These are phyloP conservation scores for Hymenoscyphus infarciens DNA, from an alignment of 2,329 filamentous ascomycete species.

Conservation along the genomic window DNA sequence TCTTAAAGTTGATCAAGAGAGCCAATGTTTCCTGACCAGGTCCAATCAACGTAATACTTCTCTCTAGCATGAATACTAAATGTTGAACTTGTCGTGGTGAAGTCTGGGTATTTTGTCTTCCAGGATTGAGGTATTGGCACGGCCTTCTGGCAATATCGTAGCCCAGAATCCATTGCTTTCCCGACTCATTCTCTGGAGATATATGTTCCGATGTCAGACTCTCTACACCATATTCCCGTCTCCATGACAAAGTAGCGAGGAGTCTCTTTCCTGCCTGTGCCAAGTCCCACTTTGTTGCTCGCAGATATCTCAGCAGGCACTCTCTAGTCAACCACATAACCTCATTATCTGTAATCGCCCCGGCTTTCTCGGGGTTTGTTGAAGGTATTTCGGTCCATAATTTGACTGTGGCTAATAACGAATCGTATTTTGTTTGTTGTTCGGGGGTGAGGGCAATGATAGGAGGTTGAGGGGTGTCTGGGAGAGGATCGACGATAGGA, in stretches of 20 bases:
- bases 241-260: conserved; percentile 78
- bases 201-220: conserved; percentile 79
- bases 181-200: conserved; percentile 90
- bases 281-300: conserved; percentile 86
- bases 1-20: conserved; percentile 88
- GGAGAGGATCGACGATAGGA: conserved; percentile 31
- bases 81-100: conserved; percentile 87
- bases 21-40: conserved; percentile 82
- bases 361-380: conserved; percentile 50
- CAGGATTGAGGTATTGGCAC: conserved; percentile 86
- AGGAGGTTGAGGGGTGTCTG: conserved; percentile 39
- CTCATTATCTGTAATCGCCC: conserved; percentile 73
- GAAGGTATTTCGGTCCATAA: conserved; percentile 68
- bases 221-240: conserved; percentile 81
- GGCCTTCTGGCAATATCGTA: conserved; percentile 84
- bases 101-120: conserved; percentile 86
- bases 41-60: conserved; percentile 81
- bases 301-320: conserved; percentile 87
- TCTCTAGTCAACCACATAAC: conserved; percentile 88
- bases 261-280: conserved; percentile 75
- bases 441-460: conserved; percentile 65
- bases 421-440: conserved; percentile 77
- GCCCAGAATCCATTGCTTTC: conserved; percentile 87
- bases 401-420: conserved; percentile 67
- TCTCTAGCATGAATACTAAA: conserved; percentile 92